A percentile compares a stretch with the other conserved stretches of the same genome.
These are phyloP conservation scores for Globisporangium sylvaticum DNA, from an alignment of 352 stramenopile genomes.

Conservation along the genomic window DNA sequence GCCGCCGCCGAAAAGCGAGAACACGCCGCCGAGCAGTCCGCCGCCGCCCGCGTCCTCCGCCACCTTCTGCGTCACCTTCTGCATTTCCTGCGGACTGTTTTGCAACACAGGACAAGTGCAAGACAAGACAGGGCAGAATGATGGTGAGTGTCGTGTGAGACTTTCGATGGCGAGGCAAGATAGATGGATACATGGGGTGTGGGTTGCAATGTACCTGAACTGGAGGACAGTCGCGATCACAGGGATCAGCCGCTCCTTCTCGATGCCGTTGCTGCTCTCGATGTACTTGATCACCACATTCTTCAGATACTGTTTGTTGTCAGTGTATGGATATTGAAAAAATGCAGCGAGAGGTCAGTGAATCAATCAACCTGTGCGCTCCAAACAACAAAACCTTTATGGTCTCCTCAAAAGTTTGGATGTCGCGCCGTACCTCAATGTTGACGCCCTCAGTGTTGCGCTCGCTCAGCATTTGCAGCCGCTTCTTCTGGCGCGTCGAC, in stretches of 20 bases:
- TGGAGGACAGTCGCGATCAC: slow-evolving; percentile 72
- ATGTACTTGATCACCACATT: slow-evolving; percentile 88
- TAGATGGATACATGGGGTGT: not conserved
- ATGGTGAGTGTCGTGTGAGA: not conserved
- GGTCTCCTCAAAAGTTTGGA: not conserved
- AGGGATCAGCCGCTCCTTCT: slow-evolving; percentile 77
- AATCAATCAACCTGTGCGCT: not conserved
- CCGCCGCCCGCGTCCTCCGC: slow-evolving; percentile 28
- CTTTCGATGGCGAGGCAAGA: not conserved
- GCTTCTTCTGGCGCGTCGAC: slow-evolving; percentile 52
- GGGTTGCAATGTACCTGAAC: slow-evolving; percentile 33
- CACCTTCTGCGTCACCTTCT: slow-evolving; percentile 45
- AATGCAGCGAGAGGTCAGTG: not conserved
- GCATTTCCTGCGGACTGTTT: slow-evolving; percentile 54
- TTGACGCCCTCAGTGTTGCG: slow-evolving; percentile 45
- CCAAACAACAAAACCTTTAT: not conserved
- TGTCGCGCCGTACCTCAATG: slow-evolving; percentile 44
- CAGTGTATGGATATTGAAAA: not conserved
- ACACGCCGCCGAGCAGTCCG: slow-evolving; percentile 61
- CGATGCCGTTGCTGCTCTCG: slow-evolving; percentile 58
- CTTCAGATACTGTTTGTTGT: slow-evolving; percentile 65
- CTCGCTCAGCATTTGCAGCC: slow-evolving; percentile 42
- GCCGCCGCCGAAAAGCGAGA: slow-evolving; percentile 62
- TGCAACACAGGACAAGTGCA: not conserved
- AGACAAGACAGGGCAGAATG: not conserved